Evolutionary conservation across 2,329 filamentous ascomycete species (phyloP).

Genomic region (Paraphaeosphaeria minitans): DNA sequence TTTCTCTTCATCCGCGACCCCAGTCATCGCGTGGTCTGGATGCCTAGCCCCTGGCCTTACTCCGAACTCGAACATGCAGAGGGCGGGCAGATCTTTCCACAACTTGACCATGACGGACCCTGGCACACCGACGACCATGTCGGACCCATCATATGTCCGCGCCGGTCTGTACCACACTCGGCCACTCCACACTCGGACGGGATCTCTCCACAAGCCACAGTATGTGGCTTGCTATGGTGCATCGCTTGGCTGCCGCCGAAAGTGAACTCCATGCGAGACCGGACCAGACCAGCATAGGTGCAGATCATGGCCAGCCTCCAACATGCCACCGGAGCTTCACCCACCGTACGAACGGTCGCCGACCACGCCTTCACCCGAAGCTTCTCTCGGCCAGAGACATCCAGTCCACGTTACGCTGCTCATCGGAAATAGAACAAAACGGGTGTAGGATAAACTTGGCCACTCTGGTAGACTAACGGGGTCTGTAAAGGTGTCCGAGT

Average conservation of each 20-base stretch:
- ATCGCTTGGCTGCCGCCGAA: background rate
- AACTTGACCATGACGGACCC: background rate
- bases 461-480: no score
- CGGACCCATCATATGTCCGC: background rate
- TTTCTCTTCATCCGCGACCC: constrained; percentile 23
- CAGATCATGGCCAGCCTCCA: no score
- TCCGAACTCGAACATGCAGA: constrained; percentile 19
- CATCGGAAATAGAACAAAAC: no score
- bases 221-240: background rate
- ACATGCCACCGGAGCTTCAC: no score
- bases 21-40: constrained; percentile 25
- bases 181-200: no score
- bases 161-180: no score
- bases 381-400: background rate
- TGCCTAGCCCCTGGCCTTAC: background rate
- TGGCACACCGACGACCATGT: background rate
- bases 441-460: no score
- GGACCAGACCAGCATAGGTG: background rate
- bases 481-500: no score
- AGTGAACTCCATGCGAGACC: background rate
- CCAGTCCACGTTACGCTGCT: background rate
- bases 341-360: background rate
- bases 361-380: background rate
- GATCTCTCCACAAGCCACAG: background rate
- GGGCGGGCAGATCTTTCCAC: background rate